Evolutionary conservation across 2,329 filamentous ascomycete genomes (phyloP).

Genomic region (Nigrograna mackinnonii): DNA sequence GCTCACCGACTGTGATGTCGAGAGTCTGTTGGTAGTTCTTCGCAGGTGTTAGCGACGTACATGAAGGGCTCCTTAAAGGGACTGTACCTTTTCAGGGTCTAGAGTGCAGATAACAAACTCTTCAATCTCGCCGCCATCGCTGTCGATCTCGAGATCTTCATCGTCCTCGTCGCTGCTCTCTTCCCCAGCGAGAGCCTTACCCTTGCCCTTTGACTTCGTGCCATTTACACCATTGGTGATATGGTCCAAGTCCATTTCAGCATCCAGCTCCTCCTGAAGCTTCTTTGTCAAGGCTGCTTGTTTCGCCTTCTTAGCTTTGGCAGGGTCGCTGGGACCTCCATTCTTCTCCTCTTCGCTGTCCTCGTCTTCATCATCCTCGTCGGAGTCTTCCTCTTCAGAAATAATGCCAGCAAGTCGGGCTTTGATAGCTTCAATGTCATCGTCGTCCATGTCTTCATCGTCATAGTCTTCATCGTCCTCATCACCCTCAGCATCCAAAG

Average conservation of each 20-base stretch:
- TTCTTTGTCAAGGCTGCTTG: conserved; percentile 77
- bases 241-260: conserved; percentile 74
- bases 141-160: conserved; percentile 50
- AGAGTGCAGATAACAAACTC: conserved; percentile 96
- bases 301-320: conserved; percentile 86
- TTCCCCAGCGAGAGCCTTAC: conserved; percentile 68
- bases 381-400: conserved; percentile 39
- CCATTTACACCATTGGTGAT: conserved; percentile 58
- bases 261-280: conserved; percentile 68
- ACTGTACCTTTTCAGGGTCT: conserved; percentile 83
- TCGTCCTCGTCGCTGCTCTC: conserved; percentile 74
- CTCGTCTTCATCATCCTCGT: conserved; percentile 51
- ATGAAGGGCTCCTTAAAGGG: conserved; percentile 40
- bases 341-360: conserved; percentile 75
- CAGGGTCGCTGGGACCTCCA: conserved; percentile 87
- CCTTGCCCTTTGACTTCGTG: conserved; percentile 54
- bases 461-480: conserved; percentile 61
- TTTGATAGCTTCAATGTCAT: conserved; percentile 45
- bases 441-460: conserved; percentile 46
- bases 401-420: conserved; percentile 39
- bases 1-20: conserved; percentile 87
- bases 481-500: conserved; percentile 60
- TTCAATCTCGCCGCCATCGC: conserved; percentile 68
- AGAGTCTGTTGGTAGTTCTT: conserved; percentile 95
- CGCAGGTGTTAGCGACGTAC: conserved; percentile 20